These are phyloP conservation scores for Sugiyamaella marilandica DNA, from an alignment of 805 yeast species.

Conservation along the genomic window DNA sequence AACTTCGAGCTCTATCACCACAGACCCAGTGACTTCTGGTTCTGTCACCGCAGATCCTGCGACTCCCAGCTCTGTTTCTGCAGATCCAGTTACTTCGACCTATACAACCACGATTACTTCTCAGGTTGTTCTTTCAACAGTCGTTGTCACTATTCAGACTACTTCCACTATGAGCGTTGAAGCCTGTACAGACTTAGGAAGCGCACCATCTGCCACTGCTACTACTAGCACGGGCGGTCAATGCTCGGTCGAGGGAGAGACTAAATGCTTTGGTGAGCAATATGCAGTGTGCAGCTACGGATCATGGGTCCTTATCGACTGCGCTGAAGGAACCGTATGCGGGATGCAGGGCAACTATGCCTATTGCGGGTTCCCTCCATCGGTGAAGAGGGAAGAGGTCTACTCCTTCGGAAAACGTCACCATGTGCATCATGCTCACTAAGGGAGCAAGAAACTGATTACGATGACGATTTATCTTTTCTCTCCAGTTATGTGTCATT, in stretches of 20 bases:
- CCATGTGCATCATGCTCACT: constrained; percentile 3
- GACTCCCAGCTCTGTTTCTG: constrained; percentile 4
- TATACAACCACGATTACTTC: constrained; percentile 18
- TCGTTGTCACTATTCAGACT: constrained; percentile 5
- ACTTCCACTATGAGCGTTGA: constrained; percentile 7
- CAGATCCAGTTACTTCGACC: constrained; percentile 17
- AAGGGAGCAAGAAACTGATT: neutral
- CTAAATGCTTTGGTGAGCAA: constrained; percentile 49
- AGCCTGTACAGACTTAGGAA: constrained; percentile 5
- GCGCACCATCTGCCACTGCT: constrained; percentile 9
- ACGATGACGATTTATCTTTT: too few species aligned
- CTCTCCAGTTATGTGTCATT: too few species aligned
- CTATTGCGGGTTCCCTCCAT: constrained; percentile 43
- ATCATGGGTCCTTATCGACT: constrained; percentile 50
- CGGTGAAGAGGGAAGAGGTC: constrained; percentile 11
- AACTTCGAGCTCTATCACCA: neutral
- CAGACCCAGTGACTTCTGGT: neutral
- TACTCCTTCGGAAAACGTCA: neutral
- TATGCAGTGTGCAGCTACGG: constrained; percentile 56
- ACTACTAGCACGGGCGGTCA: constrained; percentile 21
- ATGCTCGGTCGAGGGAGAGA: constrained; percentile 39
- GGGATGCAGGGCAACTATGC: constrained; percentile 45
- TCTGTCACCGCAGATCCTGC: neutral
- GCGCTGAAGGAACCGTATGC: constrained; percentile 64
- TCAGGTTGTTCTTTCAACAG: constrained; percentile 13